Percentiles rank a stretch among this genome's conserved stretches.
phyloP scores from a whole-genome alignment of 164 flowering plant genomes.

The Litsea cubeba region DNA sequence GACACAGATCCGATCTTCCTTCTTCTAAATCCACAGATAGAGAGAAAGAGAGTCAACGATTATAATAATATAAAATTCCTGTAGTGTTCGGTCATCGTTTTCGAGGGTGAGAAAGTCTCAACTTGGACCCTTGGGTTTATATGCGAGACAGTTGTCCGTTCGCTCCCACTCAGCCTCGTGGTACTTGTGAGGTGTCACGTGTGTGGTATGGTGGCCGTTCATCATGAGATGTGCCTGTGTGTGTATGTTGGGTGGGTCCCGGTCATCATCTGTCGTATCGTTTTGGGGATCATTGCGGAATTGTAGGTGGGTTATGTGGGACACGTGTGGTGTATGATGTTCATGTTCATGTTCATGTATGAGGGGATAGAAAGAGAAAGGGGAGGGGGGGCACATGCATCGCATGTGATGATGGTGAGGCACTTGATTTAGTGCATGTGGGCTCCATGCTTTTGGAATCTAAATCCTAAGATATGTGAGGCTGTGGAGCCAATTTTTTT shows the following conservation, averaged over 20 bases:
- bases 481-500: too few relatives aligned
- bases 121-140: not conserved
- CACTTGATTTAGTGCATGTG: not conserved
- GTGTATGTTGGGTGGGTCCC: too few relatives aligned
- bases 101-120: not conserved
- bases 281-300: too few relatives aligned
- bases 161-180: not conserved
- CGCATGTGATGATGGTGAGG: not conserved
- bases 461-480: too few relatives aligned
- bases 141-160: not conserved
- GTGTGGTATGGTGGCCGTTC: not conserved
- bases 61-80: too few relatives aligned
- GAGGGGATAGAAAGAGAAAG: not conserved
- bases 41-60: not conserved
- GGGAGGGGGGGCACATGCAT: not conserved
- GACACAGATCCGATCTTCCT: not conserved
- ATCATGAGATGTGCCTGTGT: too few relatives aligned
- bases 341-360: too few relatives aligned
- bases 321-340: too few relatives aligned
- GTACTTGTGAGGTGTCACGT: not conserved
- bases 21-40: not conserved
- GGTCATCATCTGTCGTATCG: too few relatives aligned
- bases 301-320: too few relatives aligned
- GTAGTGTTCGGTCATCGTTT: not conserved
- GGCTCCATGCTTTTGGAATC: not conserved